These are phyloP conservation scores for Dalbergia cultrata DNA, from an alignment of 306 rosid genomes.

Conservation along the genomic window DNA sequence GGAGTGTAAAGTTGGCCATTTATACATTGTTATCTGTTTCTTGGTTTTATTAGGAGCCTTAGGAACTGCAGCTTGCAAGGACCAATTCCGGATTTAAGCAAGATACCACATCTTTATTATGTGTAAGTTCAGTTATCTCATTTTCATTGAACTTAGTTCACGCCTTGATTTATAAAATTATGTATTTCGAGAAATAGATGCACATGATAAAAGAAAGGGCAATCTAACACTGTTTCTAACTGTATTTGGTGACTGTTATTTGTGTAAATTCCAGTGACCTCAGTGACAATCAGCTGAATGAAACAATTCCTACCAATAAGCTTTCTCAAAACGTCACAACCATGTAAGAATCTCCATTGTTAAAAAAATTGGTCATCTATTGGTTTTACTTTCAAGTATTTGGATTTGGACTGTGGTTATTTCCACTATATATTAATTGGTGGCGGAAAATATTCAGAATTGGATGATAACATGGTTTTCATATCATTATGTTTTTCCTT, in stretches of 20 bases:
- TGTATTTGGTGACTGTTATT: conserved; percentile 44
- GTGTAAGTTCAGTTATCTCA: conserved; percentile 64
- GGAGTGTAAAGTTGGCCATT: conserved; percentile 1
- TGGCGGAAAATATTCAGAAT: conserved; percentile 3
- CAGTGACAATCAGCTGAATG: conserved; percentile 75
- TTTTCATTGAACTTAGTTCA: conserved; percentile 13
- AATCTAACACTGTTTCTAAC: conserved; percentile 1
- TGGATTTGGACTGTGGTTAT: conserved; percentile 9
- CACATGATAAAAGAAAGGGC: neutral
- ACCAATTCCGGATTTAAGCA: conserved; percentile 82
- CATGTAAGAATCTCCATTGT: conserved; percentile 65
- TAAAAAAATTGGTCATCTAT: conserved; percentile 35
- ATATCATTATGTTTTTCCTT: conserved; percentile 9
- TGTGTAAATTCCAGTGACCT: conserved; percentile 73
- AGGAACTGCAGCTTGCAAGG: conserved; percentile 90
- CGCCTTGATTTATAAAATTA: neutral
- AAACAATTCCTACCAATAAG: conserved; percentile 67
- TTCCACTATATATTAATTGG: conserved; percentile 9
- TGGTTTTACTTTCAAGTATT: conserved; percentile 24
- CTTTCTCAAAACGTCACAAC: conserved; percentile 77
- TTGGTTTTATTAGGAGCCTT: conserved; percentile 76
- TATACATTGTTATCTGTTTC: neutral
- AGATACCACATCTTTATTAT: conserved; percentile 61
- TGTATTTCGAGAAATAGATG: conserved; percentile 2
- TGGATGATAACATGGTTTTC: conserved; percentile 17